Evolutionary conservation across 225 moss, liverwort and hornwort species (phyloP).

Genomic region (Polytrichum formosum): DNA sequence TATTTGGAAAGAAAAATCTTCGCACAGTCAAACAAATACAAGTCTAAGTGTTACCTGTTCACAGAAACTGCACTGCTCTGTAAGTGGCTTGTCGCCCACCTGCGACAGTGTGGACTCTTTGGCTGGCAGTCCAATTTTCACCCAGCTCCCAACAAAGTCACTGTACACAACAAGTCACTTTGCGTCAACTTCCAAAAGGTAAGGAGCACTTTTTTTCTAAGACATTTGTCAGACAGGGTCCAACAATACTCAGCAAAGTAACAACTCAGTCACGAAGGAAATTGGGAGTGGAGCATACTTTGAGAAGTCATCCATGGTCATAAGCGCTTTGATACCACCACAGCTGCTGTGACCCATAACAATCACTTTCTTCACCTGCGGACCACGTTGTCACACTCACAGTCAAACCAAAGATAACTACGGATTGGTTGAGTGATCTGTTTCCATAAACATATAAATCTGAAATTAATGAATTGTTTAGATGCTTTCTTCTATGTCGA

Average conservation of each 20-base stretch:
- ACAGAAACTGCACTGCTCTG: constrained; percentile 75
- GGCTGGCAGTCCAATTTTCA: constrained; percentile 73
- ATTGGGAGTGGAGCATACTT: constrained; percentile 17
- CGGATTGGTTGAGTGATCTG: too few species aligned
- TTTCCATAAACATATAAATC: too few species aligned
- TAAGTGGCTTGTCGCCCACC: constrained; percentile 53
- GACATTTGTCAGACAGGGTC: too few species aligned
- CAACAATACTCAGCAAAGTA: too few species aligned
- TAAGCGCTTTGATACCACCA: constrained; percentile 82
- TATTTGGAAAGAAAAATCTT: too few species aligned
- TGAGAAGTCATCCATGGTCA: constrained; percentile 55
- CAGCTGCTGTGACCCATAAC: constrained; percentile 89
- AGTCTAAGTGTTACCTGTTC: constrained; percentile 46
- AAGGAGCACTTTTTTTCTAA: too few species aligned
- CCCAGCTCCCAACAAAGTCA: constrained; percentile 67
- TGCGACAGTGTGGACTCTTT: constrained; percentile 55
- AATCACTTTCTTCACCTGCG: constrained; percentile 79
- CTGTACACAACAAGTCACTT: constrained; percentile 8
- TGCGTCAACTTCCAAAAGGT: too few species aligned
- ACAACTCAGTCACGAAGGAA: not conserved
- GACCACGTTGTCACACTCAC: not conserved
- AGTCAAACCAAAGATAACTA: not conserved
- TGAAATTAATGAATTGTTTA: too few species aligned
- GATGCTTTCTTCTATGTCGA: too few species aligned
- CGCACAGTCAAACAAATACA: too few species aligned